These are phyloP conservation scores for Jasminum sambac DNA, from an alignment of 257 asterid species.

Conservation along the genomic window DNA sequence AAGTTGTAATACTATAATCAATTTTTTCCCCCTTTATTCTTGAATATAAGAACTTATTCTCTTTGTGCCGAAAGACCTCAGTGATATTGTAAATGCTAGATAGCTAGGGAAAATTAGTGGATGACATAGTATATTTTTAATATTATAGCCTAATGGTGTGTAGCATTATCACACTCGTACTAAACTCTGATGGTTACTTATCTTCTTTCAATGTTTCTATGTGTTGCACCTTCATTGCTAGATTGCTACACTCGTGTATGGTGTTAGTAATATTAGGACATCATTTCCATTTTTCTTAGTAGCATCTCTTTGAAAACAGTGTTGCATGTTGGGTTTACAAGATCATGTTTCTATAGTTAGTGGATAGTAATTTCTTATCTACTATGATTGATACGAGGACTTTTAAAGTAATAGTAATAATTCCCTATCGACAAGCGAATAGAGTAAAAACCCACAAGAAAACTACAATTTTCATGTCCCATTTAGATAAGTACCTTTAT, in stretches of 20 bases:
- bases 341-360: neutral
- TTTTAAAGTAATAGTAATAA: too few relatives aligned
- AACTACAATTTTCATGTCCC: too few relatives aligned
- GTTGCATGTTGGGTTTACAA: neutral
- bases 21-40: slow-evolving; percentile 5
- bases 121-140: neutral
- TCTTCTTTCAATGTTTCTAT: neutral
- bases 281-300: neutral
- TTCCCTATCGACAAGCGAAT: too few relatives aligned
- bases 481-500: too few relatives aligned
- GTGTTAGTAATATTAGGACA: neutral
- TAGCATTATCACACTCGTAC: neutral
- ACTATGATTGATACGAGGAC: too few relatives aligned
- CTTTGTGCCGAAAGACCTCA: neutral
- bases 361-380: too few relatives aligned
- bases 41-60: slow-evolving; percentile 4
- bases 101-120: neutral
- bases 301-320: neutral
- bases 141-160: neutral
- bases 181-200: neutral
- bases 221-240: neutral
- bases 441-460: too few relatives aligned
- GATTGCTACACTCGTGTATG: neutral
- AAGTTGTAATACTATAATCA: slow-evolving; percentile 54
- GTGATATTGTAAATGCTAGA: neutral